Evolutionary conservation across 169 alveolate species (phyloP).

Genomic region (Sarcocystis neurona): DNA sequence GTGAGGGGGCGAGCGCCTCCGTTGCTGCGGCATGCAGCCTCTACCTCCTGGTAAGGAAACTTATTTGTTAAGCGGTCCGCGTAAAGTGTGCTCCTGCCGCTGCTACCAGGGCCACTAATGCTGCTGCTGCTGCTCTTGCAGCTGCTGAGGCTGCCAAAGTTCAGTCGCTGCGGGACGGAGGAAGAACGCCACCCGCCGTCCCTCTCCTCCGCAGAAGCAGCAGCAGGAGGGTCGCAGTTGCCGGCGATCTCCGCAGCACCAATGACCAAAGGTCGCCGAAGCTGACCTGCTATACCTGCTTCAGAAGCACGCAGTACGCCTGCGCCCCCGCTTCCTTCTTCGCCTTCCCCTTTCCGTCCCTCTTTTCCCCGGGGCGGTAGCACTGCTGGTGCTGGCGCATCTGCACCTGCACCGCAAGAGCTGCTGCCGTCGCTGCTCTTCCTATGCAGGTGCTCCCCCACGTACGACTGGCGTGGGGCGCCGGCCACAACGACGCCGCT

Average conservation of each 20-base stretch:
- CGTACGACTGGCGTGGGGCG: constrained; percentile 44
- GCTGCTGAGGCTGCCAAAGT: too few relatives aligned
- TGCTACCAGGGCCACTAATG: neutral
- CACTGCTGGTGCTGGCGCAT: too few relatives aligned
- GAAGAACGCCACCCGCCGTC: neutral
- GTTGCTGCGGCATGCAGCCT: constrained; percentile 43
- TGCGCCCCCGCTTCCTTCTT: too few relatives aligned
- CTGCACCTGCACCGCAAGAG: neutral
- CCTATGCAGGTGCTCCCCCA: constrained; percentile 21
- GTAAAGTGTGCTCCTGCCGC: constrained; percentile 22
- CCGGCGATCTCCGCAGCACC: too few relatives aligned
- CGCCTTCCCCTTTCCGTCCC: neutral
- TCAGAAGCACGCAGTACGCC: too few relatives aligned
- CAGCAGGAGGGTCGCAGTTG: neutral
- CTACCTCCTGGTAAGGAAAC: constrained; percentile 48
- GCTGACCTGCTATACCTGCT: too few relatives aligned
- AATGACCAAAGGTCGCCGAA: too few relatives aligned
- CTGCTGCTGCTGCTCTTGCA: too few relatives aligned
- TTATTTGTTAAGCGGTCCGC: constrained; percentile 58
- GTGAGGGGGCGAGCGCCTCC: constrained; percentile 44
- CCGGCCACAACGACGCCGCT: constrained; percentile 40
- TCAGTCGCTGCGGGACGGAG: neutral
- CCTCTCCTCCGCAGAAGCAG: neutral
- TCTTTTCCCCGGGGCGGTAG: neutral
- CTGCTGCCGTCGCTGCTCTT: too few relatives aligned